Evolutionary conservation across 192 early-diverging fungal genomes (phyloP).

Genomic region (Lobulomyces angularis): DNA sequence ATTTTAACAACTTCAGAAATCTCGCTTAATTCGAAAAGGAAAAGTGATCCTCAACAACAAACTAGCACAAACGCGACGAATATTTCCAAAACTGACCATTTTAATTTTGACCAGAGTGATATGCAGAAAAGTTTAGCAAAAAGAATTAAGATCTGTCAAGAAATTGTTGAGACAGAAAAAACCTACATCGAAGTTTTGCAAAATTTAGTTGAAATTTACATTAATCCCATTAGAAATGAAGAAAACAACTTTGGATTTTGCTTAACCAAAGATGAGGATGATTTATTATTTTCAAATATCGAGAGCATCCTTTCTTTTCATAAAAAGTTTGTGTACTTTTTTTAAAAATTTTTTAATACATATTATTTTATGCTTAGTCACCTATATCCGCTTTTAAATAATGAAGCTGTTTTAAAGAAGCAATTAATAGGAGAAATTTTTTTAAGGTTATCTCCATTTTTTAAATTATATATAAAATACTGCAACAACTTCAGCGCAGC

Average conservation of each 20-base stretch:
- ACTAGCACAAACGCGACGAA: too few relatives aligned
- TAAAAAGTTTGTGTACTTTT: constrained; percentile 26
- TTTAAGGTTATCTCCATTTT: constrained; percentile 54
- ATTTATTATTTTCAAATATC: constrained; percentile 73
- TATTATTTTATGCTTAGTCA: constrained; percentile 9
- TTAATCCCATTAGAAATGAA: constrained; percentile 31
- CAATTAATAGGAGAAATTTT: constrained; percentile 69
- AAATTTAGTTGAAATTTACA: constrained; percentile 56
- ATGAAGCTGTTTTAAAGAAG: constrained; percentile 11
- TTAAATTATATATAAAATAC: constrained; percentile 77
- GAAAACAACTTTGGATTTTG: constrained; percentile 30
- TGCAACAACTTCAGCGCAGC: constrained; percentile 75
- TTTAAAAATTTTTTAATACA: constrained; percentile 4
- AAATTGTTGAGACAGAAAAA: too few relatives aligned
- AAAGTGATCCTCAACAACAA: too few relatives aligned
- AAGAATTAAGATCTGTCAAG: too few relatives aligned
- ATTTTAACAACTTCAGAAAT: too few relatives aligned
- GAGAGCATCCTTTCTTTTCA: constrained; percentile 61
- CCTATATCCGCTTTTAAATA: constrained; percentile 50
- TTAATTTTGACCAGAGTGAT: too few relatives aligned
- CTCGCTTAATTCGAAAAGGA: too few relatives aligned
- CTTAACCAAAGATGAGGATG: constrained; percentile 31
- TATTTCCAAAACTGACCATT: too few relatives aligned
- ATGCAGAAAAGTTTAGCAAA: too few relatives aligned
- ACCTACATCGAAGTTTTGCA: constrained; percentile 76